Evolutionary conservation across 1,284 basidiomycete genomes (phyloP), one percentile per base, ranked within the genome.

Genomic region (Ustilago shanxiensis): DNA sequence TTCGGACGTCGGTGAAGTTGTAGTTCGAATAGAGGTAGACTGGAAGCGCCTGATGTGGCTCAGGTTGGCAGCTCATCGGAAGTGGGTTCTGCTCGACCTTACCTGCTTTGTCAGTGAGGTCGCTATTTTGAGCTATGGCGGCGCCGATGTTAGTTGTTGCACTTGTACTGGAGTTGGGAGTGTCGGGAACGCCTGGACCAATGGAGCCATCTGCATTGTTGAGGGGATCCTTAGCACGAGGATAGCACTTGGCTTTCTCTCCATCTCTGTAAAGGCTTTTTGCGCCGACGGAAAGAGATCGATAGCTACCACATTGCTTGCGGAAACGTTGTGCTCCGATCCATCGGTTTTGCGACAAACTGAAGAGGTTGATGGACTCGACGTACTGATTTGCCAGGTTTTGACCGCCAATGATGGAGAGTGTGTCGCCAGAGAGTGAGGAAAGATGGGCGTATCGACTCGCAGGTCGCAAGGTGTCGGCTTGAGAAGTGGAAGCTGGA

Each of bases 351-450:
- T 70, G 60, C 5, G 66, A 58, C 11, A 83, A 70, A 59, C 70
- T 77, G 54, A 81, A 83, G 22, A 83, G 72, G 60, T 80, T 78
- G 62, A 83, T 79, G 16, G 74, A 69, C 53, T 83, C 79, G 91
- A 83, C 60, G 77, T 80, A 85, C 66, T 87, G 85, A 71, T 89
- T 89, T 57, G 86, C 84, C 8, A 87, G 75, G 85, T 97, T 93
- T 85, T 98, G 95, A 3, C 95, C 95, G 10, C 95, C 95, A 60
- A 96, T 94, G 81, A 98, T 90, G 86, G 95, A 92, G n/a, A 98
- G 89, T 3, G 56, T 66, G 65, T 81, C 68, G 60, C 70, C 73
- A 0, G 79, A 77, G 13, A 80, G 56, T 4, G 81, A 73, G 14
- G 79, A 80, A 35, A 84, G 78, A 59, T 84, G 82, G 2, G 82